Evolutionary conservation across 2,329 filamentous ascomycete genomes (phyloP), one percentile per base, ranked within the genome.

Genomic region (Pseudocercospora eumusae): DNA sequence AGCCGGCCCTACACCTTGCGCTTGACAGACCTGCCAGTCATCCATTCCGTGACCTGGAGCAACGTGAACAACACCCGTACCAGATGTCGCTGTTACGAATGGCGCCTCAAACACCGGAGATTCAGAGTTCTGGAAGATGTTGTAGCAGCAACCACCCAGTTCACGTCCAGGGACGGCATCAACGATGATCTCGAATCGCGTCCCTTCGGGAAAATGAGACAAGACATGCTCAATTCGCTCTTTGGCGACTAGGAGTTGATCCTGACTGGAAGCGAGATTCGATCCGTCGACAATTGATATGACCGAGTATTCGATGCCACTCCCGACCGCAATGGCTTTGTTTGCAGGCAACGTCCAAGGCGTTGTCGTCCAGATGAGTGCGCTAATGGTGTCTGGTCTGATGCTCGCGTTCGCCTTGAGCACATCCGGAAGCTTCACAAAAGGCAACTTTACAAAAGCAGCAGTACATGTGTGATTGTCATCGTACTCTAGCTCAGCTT

Each of bases 361-460:
- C 0, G 95, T 99, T 0, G 95, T 99, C 1, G 95, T 99, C 95
- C 95, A 99, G 56, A 98, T 91, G n/a, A 95, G 83, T n/a, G 90
- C 91, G 74, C 84, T 89, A 10, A 97, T 73, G 4, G 81, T 78
- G 3, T 82, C 81, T 5, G 76, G 67, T 21, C 84, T 74, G 3
- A 81, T 69, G 25, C 73, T 66, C 2, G 75, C 68, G 18, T 71
- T 62, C 0, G 64, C 56, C 25, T 65, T 58, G 8, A 88, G 68
- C 23, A 77, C 72, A 7, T 77, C 72, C 0, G 82, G 79, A 11
- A 86, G 60, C 9, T 76, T 70, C 0, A 75, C 75, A 27, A 97
- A 81, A 0, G 88, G 90, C 70, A 96, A 96, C 63, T 86, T 88
- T 49, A 99, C 84, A 63, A 89, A 93, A n/a, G 90, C 90, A 1